Evolutionary conservation across 495 filamentous ascomycete species (phyloP), one percentile per base, ranked within the genome.

Genomic region (Alectoria sarmentosa): DNA sequence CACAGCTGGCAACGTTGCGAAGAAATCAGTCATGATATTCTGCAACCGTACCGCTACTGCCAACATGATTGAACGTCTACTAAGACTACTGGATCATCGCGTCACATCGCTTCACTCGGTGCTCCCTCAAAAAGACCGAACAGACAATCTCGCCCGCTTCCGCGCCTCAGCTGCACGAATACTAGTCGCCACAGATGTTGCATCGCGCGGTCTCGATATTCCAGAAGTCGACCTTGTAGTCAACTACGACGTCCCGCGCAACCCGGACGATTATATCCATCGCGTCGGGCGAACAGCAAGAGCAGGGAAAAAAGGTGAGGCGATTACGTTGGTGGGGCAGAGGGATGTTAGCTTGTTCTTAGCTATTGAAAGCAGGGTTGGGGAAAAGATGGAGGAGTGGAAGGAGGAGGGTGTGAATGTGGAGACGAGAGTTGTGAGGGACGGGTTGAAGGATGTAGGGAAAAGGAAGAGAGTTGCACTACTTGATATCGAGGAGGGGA

Each of bases 221-320:
- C 95, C 92, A 0, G 88, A 88, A 65, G 95, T 98, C 1, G 87
- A 83, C 60, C 75, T 98, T 15, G 93, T 99, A 11, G 77, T 99
- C 58, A 98, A 99, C 73, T 98, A 90, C 72, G 95, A 98, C 71
- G 85, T 99, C 23, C 94, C 94, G 2, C 86, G 93, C 4, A 91
- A 97, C 72, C 92, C 94, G 41, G 94, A 97, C 73, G 95, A 96
- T 73, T 99, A 98, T 69, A 90, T 99, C 65, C 94, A 99, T 76
- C 88, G 94, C 28, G 92, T 96, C 61, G 94, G 94, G 70, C 88
- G 94, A 70, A 99, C 94, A 15, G 94, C 95, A 11, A 84, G 94
- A 80, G 94, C 94, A 10, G 94, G 95, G 0, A 82, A 89, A 52
- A 77, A 75, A 34, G 94, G 94, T 71, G 86, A 90, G 63, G 86